These are phyloP conservation scores for Torrubiellomyces zombiae DNA, from an alignment of 2,329 filamentous ascomycete genomes.

Conservation along the genomic window DNA sequence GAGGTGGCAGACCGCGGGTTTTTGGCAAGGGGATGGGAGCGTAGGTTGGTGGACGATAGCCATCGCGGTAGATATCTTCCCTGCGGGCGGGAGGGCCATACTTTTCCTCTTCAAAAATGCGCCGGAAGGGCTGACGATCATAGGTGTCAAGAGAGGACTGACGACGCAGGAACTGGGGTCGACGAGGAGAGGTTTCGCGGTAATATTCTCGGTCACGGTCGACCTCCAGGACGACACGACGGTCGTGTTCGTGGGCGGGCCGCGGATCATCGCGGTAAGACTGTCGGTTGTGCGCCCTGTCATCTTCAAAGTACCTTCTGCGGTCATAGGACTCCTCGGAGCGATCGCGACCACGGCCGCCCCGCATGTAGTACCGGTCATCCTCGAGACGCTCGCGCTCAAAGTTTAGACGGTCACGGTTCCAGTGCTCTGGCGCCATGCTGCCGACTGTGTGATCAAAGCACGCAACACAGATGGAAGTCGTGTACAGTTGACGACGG, in stretches of 20 bases:
- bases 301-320: conserved; percentile 29
- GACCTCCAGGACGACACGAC: conserved; percentile 37
- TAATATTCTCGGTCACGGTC: conserved; percentile 33
- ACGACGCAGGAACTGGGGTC: conserved; percentile 55
- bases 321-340: conserved; percentile 35
- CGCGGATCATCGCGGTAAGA: conserved; percentile 38
- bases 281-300: conserved; percentile 30
- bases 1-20: conserved; percentile 41
- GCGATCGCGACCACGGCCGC: conserved; percentile 23
- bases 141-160: conserved; percentile 86
- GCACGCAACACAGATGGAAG: too few relatives aligned
- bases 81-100: conserved; percentile 41
- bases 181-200: conserved; percentile 33
- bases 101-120: conserved; percentile 38
- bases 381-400: conserved; percentile 29
- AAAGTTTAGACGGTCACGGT: conserved; percentile 36
- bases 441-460: too few relatives aligned
- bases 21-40: conserved; percentile 55
- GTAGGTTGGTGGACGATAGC: conserved; percentile 28
- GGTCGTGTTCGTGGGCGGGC: conserved; percentile 26
- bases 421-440: conserved; percentile 38
- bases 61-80: conserved; percentile 29
- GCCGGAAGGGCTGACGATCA: conserved; percentile 49
- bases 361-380: conserved; percentile 27
- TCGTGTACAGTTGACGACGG: too few relatives aligned